Conservation (phyloP, 1,284 basidiomycete species). For the Rhodotorula sp. region DNA sequence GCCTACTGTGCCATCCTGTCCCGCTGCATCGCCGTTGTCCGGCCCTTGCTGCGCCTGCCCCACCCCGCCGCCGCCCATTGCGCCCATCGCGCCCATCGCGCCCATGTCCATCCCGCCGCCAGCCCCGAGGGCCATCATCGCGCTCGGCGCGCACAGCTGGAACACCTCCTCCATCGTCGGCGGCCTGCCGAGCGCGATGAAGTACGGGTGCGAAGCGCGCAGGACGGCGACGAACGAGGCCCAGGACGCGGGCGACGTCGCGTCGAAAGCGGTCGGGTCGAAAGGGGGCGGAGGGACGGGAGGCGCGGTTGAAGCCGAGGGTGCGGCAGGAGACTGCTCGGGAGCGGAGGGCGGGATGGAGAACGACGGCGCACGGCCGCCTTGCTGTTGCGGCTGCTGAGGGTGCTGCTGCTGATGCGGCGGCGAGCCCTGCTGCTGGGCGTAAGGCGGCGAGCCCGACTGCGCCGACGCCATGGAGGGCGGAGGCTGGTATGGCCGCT, state of each 20-base stretch:
- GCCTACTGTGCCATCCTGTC: too few species aligned
- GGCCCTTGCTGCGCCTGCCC: neutral
- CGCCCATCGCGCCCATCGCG: neutral
- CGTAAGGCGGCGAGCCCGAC: neutral
- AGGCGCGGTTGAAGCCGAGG: neutral
- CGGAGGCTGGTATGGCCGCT: constrained; percentile 1
- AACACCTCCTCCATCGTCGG: constrained; percentile 20
- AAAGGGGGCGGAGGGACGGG: constrained; percentile 50
- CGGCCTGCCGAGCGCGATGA: constrained; percentile 1
- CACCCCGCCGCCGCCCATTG: neutral
- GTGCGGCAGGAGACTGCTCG: constrained; percentile 40
- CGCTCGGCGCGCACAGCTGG: constrained; percentile 12
- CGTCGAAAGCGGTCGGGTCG: constrained; percentile 68
- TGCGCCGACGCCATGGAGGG: neutral
- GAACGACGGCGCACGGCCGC: neutral
- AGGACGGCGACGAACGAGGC: constrained; percentile 41
- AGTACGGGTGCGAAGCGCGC: constrained; percentile 14
- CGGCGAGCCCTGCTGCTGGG: neutral
- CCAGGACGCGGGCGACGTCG: constrained; percentile 68
- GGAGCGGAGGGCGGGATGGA: constrained; percentile 10
- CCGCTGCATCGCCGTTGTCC: neutral
- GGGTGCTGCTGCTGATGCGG: neutral
- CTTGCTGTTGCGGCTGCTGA: neutral
- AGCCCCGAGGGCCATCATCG: constrained; percentile 8
- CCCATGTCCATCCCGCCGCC: neutral